Conservation (phyloP, 176 grass and related monocot species). For the Urochloa ruziziensis region DNA sequence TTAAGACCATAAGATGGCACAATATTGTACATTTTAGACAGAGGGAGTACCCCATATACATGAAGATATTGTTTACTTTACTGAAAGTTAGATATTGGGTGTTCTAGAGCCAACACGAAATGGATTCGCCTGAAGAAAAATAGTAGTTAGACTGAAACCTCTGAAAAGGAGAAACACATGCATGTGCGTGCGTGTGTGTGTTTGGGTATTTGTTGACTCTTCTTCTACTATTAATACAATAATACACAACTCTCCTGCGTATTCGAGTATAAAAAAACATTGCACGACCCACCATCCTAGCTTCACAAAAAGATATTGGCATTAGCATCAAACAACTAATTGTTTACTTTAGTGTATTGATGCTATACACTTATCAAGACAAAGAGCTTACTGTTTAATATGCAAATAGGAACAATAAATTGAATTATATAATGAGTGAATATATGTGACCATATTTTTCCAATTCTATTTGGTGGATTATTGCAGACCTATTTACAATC, state of each 20-base stretch:
- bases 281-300: background rate
- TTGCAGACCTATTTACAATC: slow-evolving; percentile 87
- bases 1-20: too few relatives aligned
- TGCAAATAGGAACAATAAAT: background rate
- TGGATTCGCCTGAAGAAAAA: background rate
- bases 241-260: too few relatives aligned
- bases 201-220: too few relatives aligned
- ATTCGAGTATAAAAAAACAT: too few relatives aligned
- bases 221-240: too few relatives aligned
- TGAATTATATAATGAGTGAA: background rate
- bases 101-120: background rate
- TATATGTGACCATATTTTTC: background rate
- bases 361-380: background rate
- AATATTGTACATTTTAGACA: too few relatives aligned
- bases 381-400: background rate
- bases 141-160: background rate
- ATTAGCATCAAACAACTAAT: background rate
- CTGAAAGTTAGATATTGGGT: background rate
- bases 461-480: slow-evolving; percentile 1
- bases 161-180: background rate
- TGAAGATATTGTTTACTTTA: too few relatives aligned
- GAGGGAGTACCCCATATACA: too few relatives aligned
- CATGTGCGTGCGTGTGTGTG: too few relatives aligned
- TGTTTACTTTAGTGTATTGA: too few relatives aligned
- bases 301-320: background rate